Evolutionary conservation across 2,329 filamentous ascomycete species (phyloP).

Genomic region (Diaporthe aspalathi): DNA sequence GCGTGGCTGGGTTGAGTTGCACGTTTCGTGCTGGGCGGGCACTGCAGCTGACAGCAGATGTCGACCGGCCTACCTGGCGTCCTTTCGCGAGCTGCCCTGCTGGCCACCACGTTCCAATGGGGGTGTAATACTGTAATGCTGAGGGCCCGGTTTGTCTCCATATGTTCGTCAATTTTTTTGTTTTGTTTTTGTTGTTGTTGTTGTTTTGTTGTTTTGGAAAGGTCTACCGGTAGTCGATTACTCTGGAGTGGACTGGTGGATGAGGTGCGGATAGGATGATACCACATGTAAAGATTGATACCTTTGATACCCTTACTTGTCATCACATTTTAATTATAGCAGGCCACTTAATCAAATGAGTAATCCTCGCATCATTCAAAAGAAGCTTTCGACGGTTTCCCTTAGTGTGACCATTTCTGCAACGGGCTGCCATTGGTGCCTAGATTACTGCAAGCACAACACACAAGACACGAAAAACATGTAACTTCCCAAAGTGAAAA

Average conservation of each 20-base stretch:
- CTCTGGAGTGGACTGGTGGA: neutral
- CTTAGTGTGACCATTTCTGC: too few species aligned
- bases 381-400: too few species aligned
- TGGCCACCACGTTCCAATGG: neutral
- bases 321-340: conserved; percentile 16
- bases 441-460: neutral
- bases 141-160: neutral
- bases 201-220: too few species aligned
- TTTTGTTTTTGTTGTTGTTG: neutral
- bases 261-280: neutral
- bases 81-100: too few species aligned
- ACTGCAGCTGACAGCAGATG: too few species aligned
- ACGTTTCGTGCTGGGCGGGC: too few species aligned
- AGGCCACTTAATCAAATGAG: neutral
- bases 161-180: too few species aligned
- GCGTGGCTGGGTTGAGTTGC: too few species aligned
- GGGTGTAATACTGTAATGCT: neutral
- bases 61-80: too few species aligned
- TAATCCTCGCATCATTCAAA: too few species aligned
- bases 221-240: too few species aligned
- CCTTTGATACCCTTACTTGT: conserved; percentile 34
- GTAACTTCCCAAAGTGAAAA: neutral
- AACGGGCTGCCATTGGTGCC: neutral
- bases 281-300: conserved; percentile 21
- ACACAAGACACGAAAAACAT: neutral